Evolutionary conservation across 2,329 filamentous ascomycete species (phyloP).

Genomic region (Zasmidium citrigriseum): DNA sequence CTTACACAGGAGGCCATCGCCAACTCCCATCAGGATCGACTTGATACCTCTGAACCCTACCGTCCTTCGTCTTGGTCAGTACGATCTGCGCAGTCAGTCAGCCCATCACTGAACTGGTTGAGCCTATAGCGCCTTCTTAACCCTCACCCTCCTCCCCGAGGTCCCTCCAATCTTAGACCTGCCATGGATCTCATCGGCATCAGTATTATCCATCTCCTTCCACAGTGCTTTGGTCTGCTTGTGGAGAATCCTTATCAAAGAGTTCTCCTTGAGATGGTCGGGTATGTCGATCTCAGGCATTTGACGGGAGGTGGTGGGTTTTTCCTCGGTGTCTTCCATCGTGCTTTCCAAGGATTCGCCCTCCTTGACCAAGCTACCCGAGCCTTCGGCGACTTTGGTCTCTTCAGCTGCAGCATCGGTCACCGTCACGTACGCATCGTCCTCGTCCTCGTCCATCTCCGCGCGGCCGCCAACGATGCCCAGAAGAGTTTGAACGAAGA

Average conservation of each 20-base stretch:
- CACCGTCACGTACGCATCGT: conserved; percentile 14
- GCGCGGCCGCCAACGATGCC: conserved; percentile 45
- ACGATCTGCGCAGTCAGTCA: too few species aligned
- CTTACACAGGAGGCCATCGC: too few species aligned
- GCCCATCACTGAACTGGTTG: too few species aligned
- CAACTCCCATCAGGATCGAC: too few species aligned
- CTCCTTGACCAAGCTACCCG: conserved; percentile 6
- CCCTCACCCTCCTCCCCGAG: background rate
- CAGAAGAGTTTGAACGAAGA: conserved; percentile 64
- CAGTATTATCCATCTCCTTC: conserved; percentile 29
- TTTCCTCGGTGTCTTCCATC: conserved; percentile 4
- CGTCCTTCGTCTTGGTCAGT: too few species aligned
- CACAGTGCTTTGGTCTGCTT: conserved; percentile 24
- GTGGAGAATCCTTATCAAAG: conserved; percentile 23
- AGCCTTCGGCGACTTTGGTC: conserved; percentile 13
- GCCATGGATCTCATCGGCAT: conserved; percentile 16
- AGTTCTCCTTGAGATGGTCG: conserved; percentile 20
- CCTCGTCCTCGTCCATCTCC: conserved; percentile 21
- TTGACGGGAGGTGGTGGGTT: conserved; percentile 2
- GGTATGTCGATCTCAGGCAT: conserved; percentile 23
- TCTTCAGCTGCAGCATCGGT: conserved; percentile 14
- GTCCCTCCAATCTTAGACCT: conserved; percentile 4
- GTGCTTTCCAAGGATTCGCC: conserved; percentile 7
- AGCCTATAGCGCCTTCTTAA: too few species aligned
- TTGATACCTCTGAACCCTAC: too few species aligned